Conservation (phyloP, 1,139 yeast species). For the Diutina mesorugosa region DNA sequence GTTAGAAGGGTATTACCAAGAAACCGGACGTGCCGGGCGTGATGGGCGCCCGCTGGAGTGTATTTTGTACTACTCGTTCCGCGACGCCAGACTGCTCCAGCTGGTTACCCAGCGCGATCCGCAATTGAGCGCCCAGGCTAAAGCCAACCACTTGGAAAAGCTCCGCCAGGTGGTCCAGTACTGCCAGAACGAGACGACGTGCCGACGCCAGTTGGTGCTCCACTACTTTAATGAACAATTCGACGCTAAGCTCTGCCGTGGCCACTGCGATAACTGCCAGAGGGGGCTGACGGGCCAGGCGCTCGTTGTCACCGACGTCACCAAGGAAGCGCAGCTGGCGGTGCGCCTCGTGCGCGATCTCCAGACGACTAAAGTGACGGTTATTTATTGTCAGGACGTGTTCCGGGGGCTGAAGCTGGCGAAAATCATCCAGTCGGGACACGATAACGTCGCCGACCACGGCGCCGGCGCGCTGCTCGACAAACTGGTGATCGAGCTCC, state of each 20-base stretch:
- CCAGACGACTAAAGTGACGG: slow-evolving; percentile 53
- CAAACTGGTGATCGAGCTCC: slow-evolving; percentile 63
- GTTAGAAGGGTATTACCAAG: slow-evolving; percentile 92
- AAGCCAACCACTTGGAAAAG: slow-evolving; percentile 68
- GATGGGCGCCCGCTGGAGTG: slow-evolving; percentile 80
- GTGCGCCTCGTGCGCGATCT: slow-evolving; percentile 45
- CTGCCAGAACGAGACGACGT: slow-evolving; percentile 84
- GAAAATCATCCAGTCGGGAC: slow-evolving; percentile 51
- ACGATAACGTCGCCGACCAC: slow-evolving; percentile 45
- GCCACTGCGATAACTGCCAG: slow-evolving; percentile 81
- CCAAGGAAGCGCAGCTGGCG: slow-evolving; percentile 48
- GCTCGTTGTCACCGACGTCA: slow-evolving; percentile 54
- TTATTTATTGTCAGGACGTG: slow-evolving; percentile 72
- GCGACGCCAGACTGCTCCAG: slow-evolving; percentile 65
- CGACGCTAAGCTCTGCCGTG: slow-evolving; percentile 50
- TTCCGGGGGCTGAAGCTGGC: slow-evolving; percentile 62
- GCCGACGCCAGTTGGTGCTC: slow-evolving; percentile 78
- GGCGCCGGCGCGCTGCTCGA: slow-evolving; percentile 58
- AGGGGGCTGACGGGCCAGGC: slow-evolving; percentile 19
- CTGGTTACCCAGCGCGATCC: slow-evolving; percentile 68
- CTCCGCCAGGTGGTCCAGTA: slow-evolving; percentile 78
- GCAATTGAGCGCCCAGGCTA: slow-evolving; percentile 48
- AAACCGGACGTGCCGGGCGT: slow-evolving; percentile 98
- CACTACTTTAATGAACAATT: slow-evolving; percentile 84
- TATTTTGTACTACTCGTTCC: slow-evolving; percentile 65